Evolutionary conservation across 192 early-diverging fungal species (phyloP).

Genomic region (Coemansia guatemalensis): DNA sequence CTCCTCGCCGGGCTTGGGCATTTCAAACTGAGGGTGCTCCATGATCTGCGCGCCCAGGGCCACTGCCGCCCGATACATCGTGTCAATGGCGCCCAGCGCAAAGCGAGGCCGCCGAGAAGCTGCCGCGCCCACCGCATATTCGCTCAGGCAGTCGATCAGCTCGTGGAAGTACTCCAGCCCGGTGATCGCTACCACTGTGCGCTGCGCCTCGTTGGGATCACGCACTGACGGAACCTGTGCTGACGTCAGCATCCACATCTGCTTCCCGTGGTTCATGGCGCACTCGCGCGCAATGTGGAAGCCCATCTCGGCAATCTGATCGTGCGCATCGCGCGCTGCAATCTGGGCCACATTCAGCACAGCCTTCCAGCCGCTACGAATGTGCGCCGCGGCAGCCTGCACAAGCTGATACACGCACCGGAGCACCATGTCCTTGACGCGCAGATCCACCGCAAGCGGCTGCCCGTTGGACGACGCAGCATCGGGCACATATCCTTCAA

Average conservation of each 20-base stretch:
- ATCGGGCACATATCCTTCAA: constrained; percentile 76
- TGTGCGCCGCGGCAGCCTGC: constrained; percentile 68
- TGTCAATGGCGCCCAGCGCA: constrained; percentile 47
- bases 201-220: background rate
- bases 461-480: background rate
- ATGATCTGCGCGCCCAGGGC: constrained; percentile 33
- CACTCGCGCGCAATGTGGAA: constrained; percentile 60
- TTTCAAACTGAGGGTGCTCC: constrained; percentile 10
- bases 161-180: constrained; percentile 53
- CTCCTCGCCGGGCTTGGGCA: background rate
- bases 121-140: constrained; percentile 33
- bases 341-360: constrained; percentile 63
- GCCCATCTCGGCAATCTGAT: constrained; percentile 70
- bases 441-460: constrained; percentile 19
- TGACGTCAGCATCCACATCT: constrained; percentile 36
- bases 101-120: constrained; percentile 30
- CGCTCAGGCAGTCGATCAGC: constrained; percentile 46
- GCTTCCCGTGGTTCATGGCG: constrained; percentile 32
- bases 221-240: background rate
- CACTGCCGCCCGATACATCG: constrained; percentile 25
- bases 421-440: constrained; percentile 74
- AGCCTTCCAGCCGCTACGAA: constrained; percentile 82
- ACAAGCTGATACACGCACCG: constrained; percentile 78
- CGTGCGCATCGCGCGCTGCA: constrained; percentile 65
- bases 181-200: constrained; percentile 17